Evolutionary conservation across 768 basidiomycete species (phyloP).

Genomic region (Boletus tomentosulus): DNA sequence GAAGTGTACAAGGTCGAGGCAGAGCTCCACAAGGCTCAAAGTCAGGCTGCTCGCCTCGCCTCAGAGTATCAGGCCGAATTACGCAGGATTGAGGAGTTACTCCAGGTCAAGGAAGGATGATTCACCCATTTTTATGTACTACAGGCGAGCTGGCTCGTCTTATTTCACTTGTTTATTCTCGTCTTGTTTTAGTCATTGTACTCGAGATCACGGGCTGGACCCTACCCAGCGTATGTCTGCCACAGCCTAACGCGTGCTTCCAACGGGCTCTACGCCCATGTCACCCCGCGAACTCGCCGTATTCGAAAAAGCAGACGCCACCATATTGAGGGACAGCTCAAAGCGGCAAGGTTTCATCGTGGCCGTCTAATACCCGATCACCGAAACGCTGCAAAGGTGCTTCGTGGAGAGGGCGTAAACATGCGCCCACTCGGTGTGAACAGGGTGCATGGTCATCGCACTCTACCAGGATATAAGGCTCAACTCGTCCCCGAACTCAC

Average conservation of each 20-base stretch:
- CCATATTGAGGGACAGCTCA: conserved; percentile 5
- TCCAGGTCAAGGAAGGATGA: conserved; percentile 30
- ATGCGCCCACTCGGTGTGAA: conserved; percentile 17
- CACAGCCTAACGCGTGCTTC: conserved; percentile 1
- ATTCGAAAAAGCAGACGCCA: conserved; percentile 1
- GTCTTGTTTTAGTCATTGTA: conserved; percentile 5
- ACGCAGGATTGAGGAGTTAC: conserved; percentile 32
- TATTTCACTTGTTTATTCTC: conserved; percentile 12
- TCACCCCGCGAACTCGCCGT: conserved; percentile 17
- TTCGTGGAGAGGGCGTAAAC: conserved; percentile 9
- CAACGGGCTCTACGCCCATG: not conserved
- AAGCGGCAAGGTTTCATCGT: conserved; percentile 26
- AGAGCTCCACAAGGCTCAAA: conserved; percentile 27
- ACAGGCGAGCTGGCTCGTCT: conserved; percentile 20
- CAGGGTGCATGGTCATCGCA: conserved; percentile 8
- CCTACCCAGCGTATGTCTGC: conserved; percentile 2
- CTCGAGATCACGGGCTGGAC: conserved; percentile 14
- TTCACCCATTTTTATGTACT: conserved; percentile 18
- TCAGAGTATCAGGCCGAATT: conserved; percentile 33
- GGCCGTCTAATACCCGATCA: conserved; percentile 26
- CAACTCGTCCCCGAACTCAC: not conserved
- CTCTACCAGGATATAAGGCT: conserved; percentile 15
- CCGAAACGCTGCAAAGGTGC: conserved; percentile 17
- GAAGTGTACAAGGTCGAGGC: conserved; percentile 33
- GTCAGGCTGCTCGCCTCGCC: conserved; percentile 27